These are phyloP conservation scores for Gossypium australe DNA, from an alignment of 345 rosid species.

Conservation along the genomic window DNA sequence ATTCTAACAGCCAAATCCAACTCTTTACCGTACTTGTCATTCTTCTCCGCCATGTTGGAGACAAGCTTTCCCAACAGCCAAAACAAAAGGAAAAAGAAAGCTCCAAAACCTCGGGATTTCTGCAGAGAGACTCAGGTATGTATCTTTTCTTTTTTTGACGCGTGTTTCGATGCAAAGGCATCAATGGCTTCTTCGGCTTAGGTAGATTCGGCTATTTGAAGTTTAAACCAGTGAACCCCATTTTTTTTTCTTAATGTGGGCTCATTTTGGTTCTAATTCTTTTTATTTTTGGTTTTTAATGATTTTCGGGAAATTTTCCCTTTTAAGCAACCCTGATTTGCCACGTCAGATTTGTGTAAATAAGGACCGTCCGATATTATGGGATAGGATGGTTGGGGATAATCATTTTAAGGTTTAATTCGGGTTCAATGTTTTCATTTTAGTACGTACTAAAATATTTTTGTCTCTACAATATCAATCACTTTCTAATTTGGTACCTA, in stretches of 20 bases:
- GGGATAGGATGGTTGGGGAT: too few relatives aligned
- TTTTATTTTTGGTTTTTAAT: too few relatives aligned
- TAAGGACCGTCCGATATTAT: too few relatives aligned
- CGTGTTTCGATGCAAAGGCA: neutral
- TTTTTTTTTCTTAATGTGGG: too few relatives aligned
- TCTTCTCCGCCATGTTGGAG: conserved; percentile 22
- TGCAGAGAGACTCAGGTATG: neutral
- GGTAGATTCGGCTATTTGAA: neutral
- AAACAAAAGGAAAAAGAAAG: neutral
- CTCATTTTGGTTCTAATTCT: neutral
- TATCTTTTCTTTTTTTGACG: neutral
- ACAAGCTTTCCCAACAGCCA: neutral
- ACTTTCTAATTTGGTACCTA: too few relatives aligned
- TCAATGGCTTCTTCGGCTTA: neutral
- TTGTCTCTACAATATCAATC: too few relatives aligned
- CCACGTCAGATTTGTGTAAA: too few relatives aligned
- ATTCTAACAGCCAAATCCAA: conserved; percentile 74
- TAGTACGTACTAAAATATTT: too few relatives aligned
- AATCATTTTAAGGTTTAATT: too few relatives aligned
- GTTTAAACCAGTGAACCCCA: neutral
- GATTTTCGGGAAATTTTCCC: too few relatives aligned
- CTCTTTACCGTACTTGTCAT: conserved; percentile 39
- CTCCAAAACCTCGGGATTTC: neutral
- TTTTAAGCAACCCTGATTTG: too few relatives aligned
- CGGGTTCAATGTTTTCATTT: too few relatives aligned